A percentile compares a stretch with the other conserved stretches of the same genome.
These are phyloP conservation scores for Rhodamnia argentea DNA, from an alignment of 345 rosid species.

Conservation along the genomic window DNA sequence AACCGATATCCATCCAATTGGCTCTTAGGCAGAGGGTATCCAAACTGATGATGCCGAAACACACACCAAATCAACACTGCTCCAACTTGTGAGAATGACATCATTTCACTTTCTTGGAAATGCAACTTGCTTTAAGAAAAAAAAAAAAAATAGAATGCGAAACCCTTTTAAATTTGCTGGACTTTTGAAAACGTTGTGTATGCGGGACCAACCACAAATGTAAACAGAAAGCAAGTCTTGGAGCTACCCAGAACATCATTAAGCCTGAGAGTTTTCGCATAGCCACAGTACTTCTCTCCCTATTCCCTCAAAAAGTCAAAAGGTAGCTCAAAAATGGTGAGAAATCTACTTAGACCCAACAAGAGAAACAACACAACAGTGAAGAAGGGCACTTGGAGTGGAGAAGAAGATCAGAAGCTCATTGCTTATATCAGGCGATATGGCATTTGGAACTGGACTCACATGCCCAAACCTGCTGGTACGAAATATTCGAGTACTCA, in stretches of 20 bases:
- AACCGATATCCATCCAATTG: not conserved
- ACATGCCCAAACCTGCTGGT: conserved; percentile 2
- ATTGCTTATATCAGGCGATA: not conserved
- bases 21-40: not conserved
- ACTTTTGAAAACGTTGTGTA: not conserved
- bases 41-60: not conserved
- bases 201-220: not conserved
- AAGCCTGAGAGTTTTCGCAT: not conserved
- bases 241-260: not conserved
- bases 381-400: conserved; percentile 3
- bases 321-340: not conserved
- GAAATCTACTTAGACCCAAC: not conserved
- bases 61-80: not conserved
- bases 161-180: not conserved
- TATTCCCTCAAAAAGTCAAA: not conserved
- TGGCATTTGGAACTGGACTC: conserved; percentile 8
- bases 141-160: not conserved
- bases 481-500: not conserved
- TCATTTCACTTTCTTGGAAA: not conserved
- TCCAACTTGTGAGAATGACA: not conserved
- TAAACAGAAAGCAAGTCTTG: not conserved
- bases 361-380: not conserved
- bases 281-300: not conserved
- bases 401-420: conserved; percentile 6
- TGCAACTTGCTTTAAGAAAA: not conserved